Percentiles rank a stretch among this genome's conserved stretches.
Evolutionary conservation across 495 filamentous ascomycete genomes (phyloP).

Genomic region (Talaromyces wortmannii): DNA sequence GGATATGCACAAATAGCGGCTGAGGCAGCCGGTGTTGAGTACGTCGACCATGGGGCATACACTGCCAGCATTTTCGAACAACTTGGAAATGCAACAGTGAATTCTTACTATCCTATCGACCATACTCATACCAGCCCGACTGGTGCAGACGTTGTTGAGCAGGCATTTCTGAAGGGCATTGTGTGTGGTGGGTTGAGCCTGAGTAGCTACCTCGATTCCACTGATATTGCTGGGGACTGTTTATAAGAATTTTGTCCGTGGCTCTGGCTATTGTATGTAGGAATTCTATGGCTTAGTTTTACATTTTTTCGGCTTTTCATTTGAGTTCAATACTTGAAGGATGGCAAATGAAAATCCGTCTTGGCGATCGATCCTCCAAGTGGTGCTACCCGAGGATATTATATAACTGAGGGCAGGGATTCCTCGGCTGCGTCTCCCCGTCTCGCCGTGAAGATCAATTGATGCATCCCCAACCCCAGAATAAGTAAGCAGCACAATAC

Average conservation of each 20-base stretch:
- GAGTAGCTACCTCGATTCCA: conserved; percentile 23
- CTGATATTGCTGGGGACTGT: conserved; percentile 24
- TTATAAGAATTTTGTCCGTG: conserved; percentile 5
- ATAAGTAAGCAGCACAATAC: no score
- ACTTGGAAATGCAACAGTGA: conserved; percentile 35
- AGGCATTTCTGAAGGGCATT: conserved; percentile 57
- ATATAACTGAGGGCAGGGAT: no score
- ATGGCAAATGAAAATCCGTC: no score
- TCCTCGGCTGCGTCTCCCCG: no score
- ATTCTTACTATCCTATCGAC: conserved; percentile 51
- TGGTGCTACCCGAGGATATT: no score
- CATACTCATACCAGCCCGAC: conserved; percentile 58
- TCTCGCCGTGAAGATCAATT: no score
- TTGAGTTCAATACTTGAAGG: no score
- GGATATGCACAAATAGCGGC: conserved; percentile 48
- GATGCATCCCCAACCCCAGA: no score
- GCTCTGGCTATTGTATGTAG: no score
- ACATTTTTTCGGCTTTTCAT: no score
- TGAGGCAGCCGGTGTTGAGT: conserved; percentile 33
- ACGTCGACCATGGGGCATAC: conserved; percentile 57
- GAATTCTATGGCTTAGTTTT: no score
- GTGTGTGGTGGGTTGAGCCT: conserved; percentile 30
- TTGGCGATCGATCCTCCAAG: no score
- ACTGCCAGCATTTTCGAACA: conserved; percentile 43
- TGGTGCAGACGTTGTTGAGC: conserved; percentile 51